Evolutionary conservation across 768 basidiomycete genomes (phyloP), one percentile per base, ranked within the genome.

Genomic region (Amanita thiersii): DNA sequence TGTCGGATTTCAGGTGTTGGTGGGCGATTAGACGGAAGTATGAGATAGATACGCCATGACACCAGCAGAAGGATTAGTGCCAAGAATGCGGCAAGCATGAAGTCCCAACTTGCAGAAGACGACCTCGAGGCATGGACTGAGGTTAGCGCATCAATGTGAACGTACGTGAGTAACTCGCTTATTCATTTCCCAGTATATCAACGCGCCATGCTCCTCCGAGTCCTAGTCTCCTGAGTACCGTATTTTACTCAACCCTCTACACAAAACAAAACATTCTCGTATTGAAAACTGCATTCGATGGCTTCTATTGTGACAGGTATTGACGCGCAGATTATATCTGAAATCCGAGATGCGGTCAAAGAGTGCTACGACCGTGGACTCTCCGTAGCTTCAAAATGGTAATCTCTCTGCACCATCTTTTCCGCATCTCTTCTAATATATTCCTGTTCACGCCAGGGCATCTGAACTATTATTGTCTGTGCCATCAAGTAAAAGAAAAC

Each of bases 341-440:
- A 77, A 17, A 54, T 91, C 39, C 69, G 81, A 19, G 58, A 57
- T 29, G 78, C 86, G 4, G 70, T 81, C 43, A 74, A 69, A 45
- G 83, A 89, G 53, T 89, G 86, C 50, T 68, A 81, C 12, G 80
- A 84, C 19, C 66, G 86, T 56, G 83, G 86, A 2, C 62, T 91
- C 29, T 58, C 66, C 11, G 68, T 73, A 20, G 83, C 86, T 40
- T 72, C 84, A 24, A 89, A 87, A 68, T 90, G 87, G 87, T 88
- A n/a, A n/a, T 54, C 43, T 68, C 50, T 40, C 20, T 48, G 43
- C 25, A 15, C 26, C 33, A 29, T 34, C 15, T 34, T 32, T 32
- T 23, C 37, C 42, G 31, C 37, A 26, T 48, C 8, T 48, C 49
- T 34, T n/a, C n/a, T n/a, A n/a, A 36, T 15, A 44, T 33, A 44